Evolutionary conservation across 768 basidiomycete species (phyloP), one percentile per base, ranked within the genome.

Genomic region (Lentinula detonsa): DNA sequence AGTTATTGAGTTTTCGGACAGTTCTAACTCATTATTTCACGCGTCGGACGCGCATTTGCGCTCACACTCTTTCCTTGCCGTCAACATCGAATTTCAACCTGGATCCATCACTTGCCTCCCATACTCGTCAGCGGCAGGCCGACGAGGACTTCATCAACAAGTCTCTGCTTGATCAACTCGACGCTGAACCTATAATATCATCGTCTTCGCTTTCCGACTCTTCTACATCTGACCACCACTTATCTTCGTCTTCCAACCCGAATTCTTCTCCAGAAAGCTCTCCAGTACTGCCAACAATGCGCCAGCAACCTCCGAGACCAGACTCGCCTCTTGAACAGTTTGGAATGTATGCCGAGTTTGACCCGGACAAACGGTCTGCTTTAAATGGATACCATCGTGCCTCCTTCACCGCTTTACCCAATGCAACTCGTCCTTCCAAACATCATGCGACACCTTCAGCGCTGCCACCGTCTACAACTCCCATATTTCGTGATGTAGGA

Each of bases 61-160:
- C 40, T 40, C 39, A 56, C 55, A 56, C 39, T 42, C 55, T 43
- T 56, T 43, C 39, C 40, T 56, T 40, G 33, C 46, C 16, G 16
- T 51, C n/a, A 43, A 21, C 70, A 68, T 74, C 72, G 11, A 10
- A 21, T 40, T 5, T 15, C 82, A 81, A 68, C 67, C 81, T 84
- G 83, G 83, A 82, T 74, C 72, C 78, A 70, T 75, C 78, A 61
- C 69, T 76, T 64, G 70, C 68, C 64, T 72, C 74, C 68, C 73
- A 68, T 65, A 76, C 74, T 67, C 76, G 75, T 67, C 55, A 56
- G 55, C 55, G 39, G 37, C 76, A 71, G 64, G 71, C 74, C 60
- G 87, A 86, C 83, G 91, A 93, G 83, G 90, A 89, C 74, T 86
- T 86, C 68, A 91, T 93, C 71, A 93, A 92, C 78, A 86, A 87